These are phyloP conservation scores for Mariannaea elegans DNA, from an alignment of 2,329 filamentous ascomycete genomes.

Conservation along the genomic window DNA sequence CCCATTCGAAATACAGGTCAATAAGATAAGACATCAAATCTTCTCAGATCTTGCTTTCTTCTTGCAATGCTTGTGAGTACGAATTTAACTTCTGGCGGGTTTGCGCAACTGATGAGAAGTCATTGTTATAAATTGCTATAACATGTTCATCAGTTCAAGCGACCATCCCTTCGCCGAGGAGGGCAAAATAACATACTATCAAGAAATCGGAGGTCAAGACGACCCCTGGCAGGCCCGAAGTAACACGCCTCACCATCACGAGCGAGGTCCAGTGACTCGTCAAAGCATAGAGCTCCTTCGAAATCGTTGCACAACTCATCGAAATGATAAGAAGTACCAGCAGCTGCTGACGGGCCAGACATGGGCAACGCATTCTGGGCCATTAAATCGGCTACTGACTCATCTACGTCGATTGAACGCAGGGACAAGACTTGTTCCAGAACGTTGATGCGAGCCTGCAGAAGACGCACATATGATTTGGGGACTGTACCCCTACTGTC, in stretches of 20 bases:
- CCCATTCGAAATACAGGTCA: slow-evolving; percentile 48
- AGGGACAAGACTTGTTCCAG: slow-evolving; percentile 3
- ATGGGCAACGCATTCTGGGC: neutral
- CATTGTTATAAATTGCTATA: too few relatives aligned
- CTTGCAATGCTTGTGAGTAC: too few relatives aligned
- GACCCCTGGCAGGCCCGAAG: slow-evolving; percentile 48
- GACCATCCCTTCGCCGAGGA: too few relatives aligned
- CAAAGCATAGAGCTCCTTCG: slow-evolving; percentile 26
- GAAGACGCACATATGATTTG: neutral
- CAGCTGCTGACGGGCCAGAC: neutral
- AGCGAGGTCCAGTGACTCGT: slow-evolving; percentile 48
- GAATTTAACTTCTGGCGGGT: too few relatives aligned
- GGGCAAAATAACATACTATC: too few relatives aligned
- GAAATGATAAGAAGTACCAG: too few relatives aligned
- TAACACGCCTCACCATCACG: slow-evolving; percentile 46
- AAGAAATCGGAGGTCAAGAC: slow-evolving; percentile 38
- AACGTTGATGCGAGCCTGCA: neutral
- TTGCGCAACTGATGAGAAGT: too few relatives aligned
- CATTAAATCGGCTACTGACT: neutral
- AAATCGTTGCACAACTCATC: slow-evolving; percentile 32
- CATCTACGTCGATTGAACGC: slow-evolving; percentile 5
- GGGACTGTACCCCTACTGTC: neutral
- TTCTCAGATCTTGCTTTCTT: too few relatives aligned
- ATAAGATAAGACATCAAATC: slow-evolving; percentile 36
- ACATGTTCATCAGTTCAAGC: too few relatives aligned